phyloP scores from a whole-genome alignment of 495 filamentous ascomycete species.

The Penicillium daleae region DNA sequence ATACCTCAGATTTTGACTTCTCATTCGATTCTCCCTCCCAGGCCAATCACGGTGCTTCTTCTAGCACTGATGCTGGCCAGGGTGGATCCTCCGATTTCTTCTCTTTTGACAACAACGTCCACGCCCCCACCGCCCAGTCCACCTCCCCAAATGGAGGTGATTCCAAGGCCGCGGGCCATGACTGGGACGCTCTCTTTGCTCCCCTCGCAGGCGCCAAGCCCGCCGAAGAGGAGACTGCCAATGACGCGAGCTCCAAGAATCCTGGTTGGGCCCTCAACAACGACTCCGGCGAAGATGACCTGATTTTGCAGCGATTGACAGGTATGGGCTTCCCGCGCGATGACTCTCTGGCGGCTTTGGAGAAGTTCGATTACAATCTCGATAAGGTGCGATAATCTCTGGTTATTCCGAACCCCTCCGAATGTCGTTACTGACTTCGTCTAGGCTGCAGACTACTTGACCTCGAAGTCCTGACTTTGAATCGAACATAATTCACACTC shows the following conservation, averaged over 20 bases:
- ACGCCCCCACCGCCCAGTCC: conserved; percentile 39
- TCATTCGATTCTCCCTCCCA: conserved; percentile 59
- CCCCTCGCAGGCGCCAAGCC: conserved; percentile 65
- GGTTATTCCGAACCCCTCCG: not conserved
- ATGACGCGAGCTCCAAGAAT: conserved; percentile 40
- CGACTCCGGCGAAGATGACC: conserved; percentile 83
- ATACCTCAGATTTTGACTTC: conserved; percentile 69
- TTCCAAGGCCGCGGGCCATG: conserved; percentile 55
- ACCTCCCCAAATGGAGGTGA: conserved; percentile 34
- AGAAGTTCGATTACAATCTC: conserved; percentile 94
- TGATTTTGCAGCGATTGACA: conserved; percentile 86
- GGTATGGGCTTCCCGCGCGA: conserved; percentile 86
- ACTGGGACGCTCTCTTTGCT: conserved; percentile 96
- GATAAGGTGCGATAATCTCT: conserved; percentile 73
- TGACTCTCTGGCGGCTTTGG: conserved; percentile 80
- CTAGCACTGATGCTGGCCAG: conserved; percentile 26
- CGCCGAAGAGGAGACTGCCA: conserved; percentile 30
- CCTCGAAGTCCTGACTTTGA: conserved; percentile 37
- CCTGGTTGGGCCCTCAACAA: conserved; percentile 71
- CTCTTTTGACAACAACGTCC: conserved; percentile 55
- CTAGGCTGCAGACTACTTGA: conserved; percentile 49
- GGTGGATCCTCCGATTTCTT: conserved; percentile 44
- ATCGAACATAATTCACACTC: conserved; percentile 9
- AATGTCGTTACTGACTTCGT: conserved; percentile 9
- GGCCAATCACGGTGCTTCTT: conserved; percentile 25